phyloP scores from a whole-genome alignment of 441 rosid species.

The Sinapis alba region DNA sequence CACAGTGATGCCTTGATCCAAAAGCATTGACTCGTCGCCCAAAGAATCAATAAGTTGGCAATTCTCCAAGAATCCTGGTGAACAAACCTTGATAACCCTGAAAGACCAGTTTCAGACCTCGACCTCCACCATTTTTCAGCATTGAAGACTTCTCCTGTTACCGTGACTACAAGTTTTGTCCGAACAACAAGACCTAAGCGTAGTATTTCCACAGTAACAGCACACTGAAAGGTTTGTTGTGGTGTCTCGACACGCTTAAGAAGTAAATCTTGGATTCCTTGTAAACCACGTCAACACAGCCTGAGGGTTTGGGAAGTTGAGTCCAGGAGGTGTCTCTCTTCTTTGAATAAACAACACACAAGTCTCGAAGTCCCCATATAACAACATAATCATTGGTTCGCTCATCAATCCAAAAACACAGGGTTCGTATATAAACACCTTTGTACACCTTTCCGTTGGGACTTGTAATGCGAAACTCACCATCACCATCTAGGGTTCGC shows the following conservation, averaged over 20 bases:
- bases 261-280: slow-evolving; percentile 20
- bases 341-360: slow-evolving; percentile 6
- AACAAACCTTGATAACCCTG: background rate
- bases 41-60: background rate
- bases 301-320: background rate
- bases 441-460: background rate
- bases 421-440: background rate
- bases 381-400: slow-evolving; percentile 15
- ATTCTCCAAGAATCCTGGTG: background rate
- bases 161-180: background rate
- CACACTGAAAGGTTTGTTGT: background rate
- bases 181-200: background rate
- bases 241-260: background rate
- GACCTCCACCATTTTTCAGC: background rate
- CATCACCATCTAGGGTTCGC: background rate
- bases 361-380: background rate
- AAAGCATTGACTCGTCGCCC: background rate
- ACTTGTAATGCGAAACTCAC: background rate
- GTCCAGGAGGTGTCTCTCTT: background rate
- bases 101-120: background rate
- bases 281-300: background rate
- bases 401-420: slow-evolving; percentile 16
- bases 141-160: background rate
- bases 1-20: slow-evolving; percentile 22
- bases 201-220: background rate